Evolutionary conservation across 495 filamentous ascomycete genomes (phyloP).

Genomic region (Neurospora africana): DNA sequence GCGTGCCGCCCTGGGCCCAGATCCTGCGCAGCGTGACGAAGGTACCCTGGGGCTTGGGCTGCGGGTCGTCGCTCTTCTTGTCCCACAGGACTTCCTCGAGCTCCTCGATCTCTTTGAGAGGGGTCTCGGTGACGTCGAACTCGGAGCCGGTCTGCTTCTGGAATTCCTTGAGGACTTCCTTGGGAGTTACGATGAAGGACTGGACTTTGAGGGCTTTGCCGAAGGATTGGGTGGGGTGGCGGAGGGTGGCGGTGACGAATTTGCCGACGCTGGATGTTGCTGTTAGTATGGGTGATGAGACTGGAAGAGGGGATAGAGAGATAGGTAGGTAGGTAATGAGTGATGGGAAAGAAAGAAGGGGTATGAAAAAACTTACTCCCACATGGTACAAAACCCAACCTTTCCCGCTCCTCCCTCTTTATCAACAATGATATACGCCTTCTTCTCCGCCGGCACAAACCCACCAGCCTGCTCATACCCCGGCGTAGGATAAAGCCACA

Average conservation of each 20-base stretch:
- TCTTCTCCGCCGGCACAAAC: conserved; percentile 45
- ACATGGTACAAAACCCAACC: conserved; percentile 56
- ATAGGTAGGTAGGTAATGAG: too few relatives aligned
- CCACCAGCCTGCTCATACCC: conserved; percentile 33
- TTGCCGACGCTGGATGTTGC: conserved; percentile 48
- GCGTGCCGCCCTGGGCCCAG: conserved; percentile 60
- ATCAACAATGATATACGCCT: conserved; percentile 48
- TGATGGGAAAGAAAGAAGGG: background rate
- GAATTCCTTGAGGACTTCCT: conserved; percentile 52
- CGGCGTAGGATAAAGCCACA: conserved; percentile 40
- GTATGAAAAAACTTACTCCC: conserved; percentile 43
- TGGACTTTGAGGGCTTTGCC: conserved; percentile 55
- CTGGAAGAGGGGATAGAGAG: too few relatives aligned
- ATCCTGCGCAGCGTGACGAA: conserved; percentile 51
- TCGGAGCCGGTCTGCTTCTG: conserved; percentile 49
- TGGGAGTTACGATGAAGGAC: conserved; percentile 56
- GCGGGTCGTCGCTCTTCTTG: conserved; percentile 35
- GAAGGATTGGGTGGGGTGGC: conserved; percentile 39
- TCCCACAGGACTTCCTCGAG: conserved; percentile 49
- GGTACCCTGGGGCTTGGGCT: conserved; percentile 49
- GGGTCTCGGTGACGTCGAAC: conserved; percentile 44
- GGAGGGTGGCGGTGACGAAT: conserved; percentile 49
- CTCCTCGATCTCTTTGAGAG: conserved; percentile 39
- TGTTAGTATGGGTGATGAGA: background rate
- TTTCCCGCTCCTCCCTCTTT: conserved; percentile 40